Conservation (phyloP, 2,329 filamentous ascomycete genomes). For the Calonectria henricotiae region DNA sequence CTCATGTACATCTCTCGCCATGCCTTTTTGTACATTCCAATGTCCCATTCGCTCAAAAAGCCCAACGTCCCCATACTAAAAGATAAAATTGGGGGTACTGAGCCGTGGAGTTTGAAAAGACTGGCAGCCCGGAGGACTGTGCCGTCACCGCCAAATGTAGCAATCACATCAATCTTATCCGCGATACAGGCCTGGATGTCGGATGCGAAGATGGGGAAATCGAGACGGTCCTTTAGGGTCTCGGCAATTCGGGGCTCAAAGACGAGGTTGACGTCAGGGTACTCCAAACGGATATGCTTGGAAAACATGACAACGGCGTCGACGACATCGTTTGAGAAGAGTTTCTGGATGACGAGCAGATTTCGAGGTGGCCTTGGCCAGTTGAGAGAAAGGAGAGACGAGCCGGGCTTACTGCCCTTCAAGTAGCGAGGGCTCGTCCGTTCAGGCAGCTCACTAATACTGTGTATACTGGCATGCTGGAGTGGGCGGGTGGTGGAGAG, state of each 20-base stretch:
- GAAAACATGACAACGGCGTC: conserved; percentile 71
- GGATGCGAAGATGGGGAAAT: conserved; percentile 81
- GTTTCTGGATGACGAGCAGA: conserved; percentile 73
- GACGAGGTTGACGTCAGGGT: conserved; percentile 85
- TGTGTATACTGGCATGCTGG: conserved; percentile 56
- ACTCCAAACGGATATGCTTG: conserved; percentile 84
- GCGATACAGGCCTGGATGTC: conserved; percentile 72
- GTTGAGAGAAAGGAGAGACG: conserved; percentile 71
- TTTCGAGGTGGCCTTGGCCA: conserved; percentile 72
- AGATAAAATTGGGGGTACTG: conserved; percentile 91
- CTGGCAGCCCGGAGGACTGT: conserved; percentile 60
- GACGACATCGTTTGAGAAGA: conserved; percentile 70
- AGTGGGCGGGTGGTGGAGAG: conserved; percentile 67
- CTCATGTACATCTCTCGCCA: conserved; percentile 95
- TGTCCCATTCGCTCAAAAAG: conserved; percentile 97
- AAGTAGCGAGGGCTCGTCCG: conserved; percentile 59
- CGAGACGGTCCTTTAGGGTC: conserved; percentile 78
- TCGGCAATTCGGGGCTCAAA: conserved; percentile 85
- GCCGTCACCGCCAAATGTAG: conserved; percentile 89
- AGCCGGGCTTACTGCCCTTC: conserved; percentile 63
- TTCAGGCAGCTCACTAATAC: conserved; percentile 56
- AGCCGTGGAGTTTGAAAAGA: conserved; percentile 82
- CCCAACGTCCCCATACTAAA: conserved; percentile 98
- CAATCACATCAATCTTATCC: conserved; percentile 88
- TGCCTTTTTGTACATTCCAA: conserved; percentile 91